Evolutionary conservation across 139 green algal genomes (phyloP).

Genomic region (Choricystis sp.): DNA sequence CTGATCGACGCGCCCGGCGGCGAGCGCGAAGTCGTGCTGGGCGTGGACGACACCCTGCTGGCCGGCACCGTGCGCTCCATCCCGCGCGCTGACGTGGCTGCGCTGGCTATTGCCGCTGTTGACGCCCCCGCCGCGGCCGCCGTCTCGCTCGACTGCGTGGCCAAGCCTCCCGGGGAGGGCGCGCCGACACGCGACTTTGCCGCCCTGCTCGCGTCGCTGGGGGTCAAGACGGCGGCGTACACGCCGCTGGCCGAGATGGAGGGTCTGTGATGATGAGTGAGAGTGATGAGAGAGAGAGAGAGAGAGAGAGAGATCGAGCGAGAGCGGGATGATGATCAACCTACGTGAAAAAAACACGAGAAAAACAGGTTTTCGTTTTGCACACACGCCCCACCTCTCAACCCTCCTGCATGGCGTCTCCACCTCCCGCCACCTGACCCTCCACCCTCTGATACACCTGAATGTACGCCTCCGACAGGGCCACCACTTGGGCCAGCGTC

Average conservation of each 20-base stretch:
- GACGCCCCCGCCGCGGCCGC: too few species aligned
- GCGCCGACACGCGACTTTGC: background rate
- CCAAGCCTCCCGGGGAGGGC: background rate
- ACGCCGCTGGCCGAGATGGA: background rate
- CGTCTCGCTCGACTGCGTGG: background rate
- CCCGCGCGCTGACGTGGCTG: conserved; percentile 47
- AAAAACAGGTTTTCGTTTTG: background rate
- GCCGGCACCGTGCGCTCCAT: conserved; percentile 19
- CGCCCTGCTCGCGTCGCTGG: background rate
- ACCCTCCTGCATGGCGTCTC: background rate
- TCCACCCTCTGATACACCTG: conserved; percentile 53
- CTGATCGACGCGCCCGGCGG: conserved; percentile 37
- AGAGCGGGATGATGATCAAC: too few species aligned
- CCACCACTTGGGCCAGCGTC: conserved; percentile 90
- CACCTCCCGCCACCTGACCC: background rate
- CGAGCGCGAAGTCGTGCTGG: conserved; percentile 31
- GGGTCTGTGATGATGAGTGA: background rate
- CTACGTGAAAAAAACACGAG: background rate
- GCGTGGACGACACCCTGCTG: conserved; percentile 48
- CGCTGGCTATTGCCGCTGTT: conserved; percentile 3
- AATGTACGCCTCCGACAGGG: conserved; percentile 79
- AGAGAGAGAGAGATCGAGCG: too few species aligned
- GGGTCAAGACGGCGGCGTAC: background rate
- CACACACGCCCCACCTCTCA: too few species aligned
- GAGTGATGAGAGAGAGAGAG: too few species aligned